Evolutionary conservation across 192 early-diverging fungal species (phyloP).

Genomic region (Pilaira anomala): DNA sequence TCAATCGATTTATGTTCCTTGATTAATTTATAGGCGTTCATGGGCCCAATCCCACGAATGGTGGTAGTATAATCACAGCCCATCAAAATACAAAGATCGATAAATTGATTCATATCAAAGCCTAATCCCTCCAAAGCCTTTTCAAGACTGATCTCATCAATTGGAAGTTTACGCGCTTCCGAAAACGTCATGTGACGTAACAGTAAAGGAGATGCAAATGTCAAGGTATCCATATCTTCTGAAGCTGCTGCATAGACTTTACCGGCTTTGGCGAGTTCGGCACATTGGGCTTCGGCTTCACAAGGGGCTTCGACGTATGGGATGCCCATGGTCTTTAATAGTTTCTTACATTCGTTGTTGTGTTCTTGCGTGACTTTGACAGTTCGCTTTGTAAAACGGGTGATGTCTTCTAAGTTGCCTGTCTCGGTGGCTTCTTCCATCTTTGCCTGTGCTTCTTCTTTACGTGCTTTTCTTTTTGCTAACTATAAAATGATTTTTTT

Average conservation of each 20-base stretch:
- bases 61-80: conserved; percentile 98
- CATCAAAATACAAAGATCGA: conserved; percentile 95
- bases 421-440: conserved; percentile 72
- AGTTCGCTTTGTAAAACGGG: conserved; percentile 83
- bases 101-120: conserved; percentile 77
- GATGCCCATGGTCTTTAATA: conserved; percentile 91
- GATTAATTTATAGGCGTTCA: conserved; percentile 78
- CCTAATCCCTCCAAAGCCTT: conserved; percentile 81
- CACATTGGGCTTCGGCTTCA: conserved; percentile 98
- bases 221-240: conserved; percentile 98
- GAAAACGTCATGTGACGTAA: conserved; percentile 91
- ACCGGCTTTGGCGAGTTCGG: conserved; percentile 80
- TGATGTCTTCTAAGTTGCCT: conserved; percentile 72
- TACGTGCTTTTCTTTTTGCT: conserved; percentile 67
- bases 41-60: conserved; percentile 91
- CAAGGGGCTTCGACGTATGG: conserved; percentile 92
- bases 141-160: conserved; percentile 81
- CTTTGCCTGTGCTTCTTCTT: conserved; percentile 65
- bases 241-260: conserved; percentile 95
- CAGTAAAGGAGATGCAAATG: conserved; percentile 87
- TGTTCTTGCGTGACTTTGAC: conserved; percentile 94
- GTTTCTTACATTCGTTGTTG: conserved; percentile 85
- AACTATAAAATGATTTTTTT: conserved; percentile 49
- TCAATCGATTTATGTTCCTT: conserved; percentile 84
- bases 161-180: conserved; percentile 86